Conservation (phyloP, 2,329 filamentous ascomycete genomes). For the Thielaviopsis ethacetica region DNA sequence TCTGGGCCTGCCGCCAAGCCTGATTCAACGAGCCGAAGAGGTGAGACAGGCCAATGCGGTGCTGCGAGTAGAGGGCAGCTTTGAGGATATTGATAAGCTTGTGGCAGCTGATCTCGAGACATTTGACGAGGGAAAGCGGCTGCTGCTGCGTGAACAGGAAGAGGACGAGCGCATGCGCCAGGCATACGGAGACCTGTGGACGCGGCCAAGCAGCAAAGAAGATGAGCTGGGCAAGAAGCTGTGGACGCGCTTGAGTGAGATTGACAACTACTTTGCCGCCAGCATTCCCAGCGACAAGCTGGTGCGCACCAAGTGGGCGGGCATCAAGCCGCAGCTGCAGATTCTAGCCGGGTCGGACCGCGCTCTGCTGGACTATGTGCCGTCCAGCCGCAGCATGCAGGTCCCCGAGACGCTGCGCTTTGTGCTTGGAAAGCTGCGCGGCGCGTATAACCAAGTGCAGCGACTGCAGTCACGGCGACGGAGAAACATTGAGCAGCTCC, state of each 20-base stretch:
- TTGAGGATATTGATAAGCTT: slow-evolving; percentile 83
- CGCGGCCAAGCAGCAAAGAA: slow-evolving; percentile 47
- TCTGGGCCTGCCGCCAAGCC: slow-evolving; percentile 66
- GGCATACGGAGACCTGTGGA: slow-evolving; percentile 77
- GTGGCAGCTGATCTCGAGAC: slow-evolving; percentile 60
- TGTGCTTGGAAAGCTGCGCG: slow-evolving; percentile 60
- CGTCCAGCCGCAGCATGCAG: slow-evolving; percentile 61
- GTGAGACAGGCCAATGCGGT: slow-evolving; percentile 81
- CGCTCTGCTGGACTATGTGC: slow-evolving; percentile 74
- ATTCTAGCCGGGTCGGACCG: slow-evolving; percentile 67
- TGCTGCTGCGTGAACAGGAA: slow-evolving; percentile 62
- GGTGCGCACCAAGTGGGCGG: slow-evolving; percentile 63
- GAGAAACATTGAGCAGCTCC: slow-evolving; percentile 62
- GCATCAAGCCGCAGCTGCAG: slow-evolving; percentile 56
- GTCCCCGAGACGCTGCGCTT: slow-evolving; percentile 69
- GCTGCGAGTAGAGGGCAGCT: slow-evolving; percentile 57
- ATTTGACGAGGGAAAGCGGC: slow-evolving; percentile 68
- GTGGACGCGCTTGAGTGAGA: slow-evolving; percentile 59
- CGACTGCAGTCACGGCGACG: slow-evolving; percentile 67
- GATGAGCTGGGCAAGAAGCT: slow-evolving; percentile 54
- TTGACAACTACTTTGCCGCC: slow-evolving; percentile 69
- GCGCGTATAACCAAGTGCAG: slow-evolving; percentile 68
- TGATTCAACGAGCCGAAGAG: slow-evolving; percentile 85
- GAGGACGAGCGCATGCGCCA: slow-evolving; percentile 63
- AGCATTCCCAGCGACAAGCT: slow-evolving; percentile 38